These are phyloP conservation scores for Ogataea saltuana DNA, from an alignment of 805 yeast species.

Conservation along the genomic window DNA sequence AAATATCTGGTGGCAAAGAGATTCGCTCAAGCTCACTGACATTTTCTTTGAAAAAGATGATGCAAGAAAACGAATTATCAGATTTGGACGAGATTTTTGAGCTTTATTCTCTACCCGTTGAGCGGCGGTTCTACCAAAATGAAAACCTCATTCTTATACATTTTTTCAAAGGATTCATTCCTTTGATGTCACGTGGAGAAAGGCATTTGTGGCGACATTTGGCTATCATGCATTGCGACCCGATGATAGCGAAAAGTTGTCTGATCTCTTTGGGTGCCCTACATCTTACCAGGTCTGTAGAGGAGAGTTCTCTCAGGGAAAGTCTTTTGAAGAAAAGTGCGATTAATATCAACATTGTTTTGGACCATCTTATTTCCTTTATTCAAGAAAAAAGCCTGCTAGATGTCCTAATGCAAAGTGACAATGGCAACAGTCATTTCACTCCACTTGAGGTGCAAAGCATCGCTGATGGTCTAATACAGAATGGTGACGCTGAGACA, in stretches of 20 bases:
- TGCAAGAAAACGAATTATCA: conserved; percentile 2
- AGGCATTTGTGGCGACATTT: conserved; percentile 52
- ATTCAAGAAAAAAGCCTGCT: conserved; percentile 30
- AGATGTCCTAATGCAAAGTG: conserved; percentile 11
- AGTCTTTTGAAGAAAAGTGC: conserved; percentile 47
- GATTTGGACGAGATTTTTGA: conserved; percentile 11
- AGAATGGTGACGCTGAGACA: conserved; percentile 14
- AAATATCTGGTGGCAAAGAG: too few relatives aligned
- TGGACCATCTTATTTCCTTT: conserved; percentile 45
- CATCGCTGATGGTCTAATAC: conserved; percentile 3
- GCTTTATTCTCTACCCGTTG: conserved; percentile 8
- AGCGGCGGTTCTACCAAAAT: conserved; percentile 4
- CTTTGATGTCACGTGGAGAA: conserved; percentile 41
- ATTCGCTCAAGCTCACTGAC: too few relatives aligned
- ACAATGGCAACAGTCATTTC: conserved; percentile 10
- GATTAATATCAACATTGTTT: conserved; percentile 46
- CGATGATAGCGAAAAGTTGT: conserved; percentile 49
- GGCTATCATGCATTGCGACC: conserved; percentile 50
- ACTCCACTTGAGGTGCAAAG: conserved; percentile 6
- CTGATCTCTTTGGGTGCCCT: conserved; percentile 50
- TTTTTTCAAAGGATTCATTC: conserved; percentile 45
- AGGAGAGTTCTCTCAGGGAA: conserved; percentile 43
- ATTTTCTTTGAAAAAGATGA: too few relatives aligned
- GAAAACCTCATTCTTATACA: conserved; percentile 14
- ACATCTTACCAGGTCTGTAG: conserved; percentile 36